Evolutionary conservation across 768 basidiomycete species (phyloP).

Genomic region (Mycena sanguinolenta): DNA sequence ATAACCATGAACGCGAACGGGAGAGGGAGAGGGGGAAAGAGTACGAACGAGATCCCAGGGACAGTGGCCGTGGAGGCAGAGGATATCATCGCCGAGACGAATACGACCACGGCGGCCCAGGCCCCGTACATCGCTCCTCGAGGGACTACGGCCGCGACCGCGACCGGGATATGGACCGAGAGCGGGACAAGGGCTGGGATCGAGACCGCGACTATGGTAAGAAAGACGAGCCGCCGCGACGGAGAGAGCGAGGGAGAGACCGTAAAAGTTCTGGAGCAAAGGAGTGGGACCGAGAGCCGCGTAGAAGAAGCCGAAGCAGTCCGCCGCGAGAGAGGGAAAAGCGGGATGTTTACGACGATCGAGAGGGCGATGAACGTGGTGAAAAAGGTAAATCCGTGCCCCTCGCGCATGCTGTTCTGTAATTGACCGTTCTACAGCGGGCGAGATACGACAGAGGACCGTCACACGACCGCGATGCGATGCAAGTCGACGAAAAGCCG

Average conservation of each 20-base stretch:
- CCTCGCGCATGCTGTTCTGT: not conserved
- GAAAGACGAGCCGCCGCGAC: conserved; percentile 54
- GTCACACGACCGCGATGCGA: conserved; percentile 42
- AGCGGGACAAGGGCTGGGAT: conserved; percentile 52
- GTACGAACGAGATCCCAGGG: conserved; percentile 48
- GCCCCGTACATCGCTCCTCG: conserved; percentile 43
- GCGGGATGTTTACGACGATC: conserved; percentile 65
- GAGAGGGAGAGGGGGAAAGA: conserved; percentile 52
- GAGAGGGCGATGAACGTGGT: conserved; percentile 65
- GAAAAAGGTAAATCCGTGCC: conserved; percentile 69
- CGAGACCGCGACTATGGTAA: conserved; percentile 50
- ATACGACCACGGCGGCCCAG: conserved; percentile 40
- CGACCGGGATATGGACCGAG: conserved; percentile 56
- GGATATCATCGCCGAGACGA: conserved; percentile 40
- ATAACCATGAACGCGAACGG: conserved; percentile 61
- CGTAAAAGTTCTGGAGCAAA: conserved; percentile 56
- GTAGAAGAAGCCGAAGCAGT: conserved; percentile 64
- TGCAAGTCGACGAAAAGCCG: conserved; percentile 59
- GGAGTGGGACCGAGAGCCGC: conserved; percentile 64
- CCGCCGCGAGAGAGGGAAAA: conserved; percentile 59
- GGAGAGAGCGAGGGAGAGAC: conserved; percentile 55
- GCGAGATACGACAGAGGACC: conserved; percentile 63
- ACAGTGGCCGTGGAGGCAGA: conserved; percentile 35
- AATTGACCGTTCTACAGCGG: conserved; percentile 55
- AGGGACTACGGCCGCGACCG: conserved; percentile 46